A percentile compares a stretch with the other conserved stretches of the same genome.
Evolutionary conservation across 2,329 filamentous ascomycete genomes (phyloP).

Genomic region (Calonectria hawksworthii): DNA sequence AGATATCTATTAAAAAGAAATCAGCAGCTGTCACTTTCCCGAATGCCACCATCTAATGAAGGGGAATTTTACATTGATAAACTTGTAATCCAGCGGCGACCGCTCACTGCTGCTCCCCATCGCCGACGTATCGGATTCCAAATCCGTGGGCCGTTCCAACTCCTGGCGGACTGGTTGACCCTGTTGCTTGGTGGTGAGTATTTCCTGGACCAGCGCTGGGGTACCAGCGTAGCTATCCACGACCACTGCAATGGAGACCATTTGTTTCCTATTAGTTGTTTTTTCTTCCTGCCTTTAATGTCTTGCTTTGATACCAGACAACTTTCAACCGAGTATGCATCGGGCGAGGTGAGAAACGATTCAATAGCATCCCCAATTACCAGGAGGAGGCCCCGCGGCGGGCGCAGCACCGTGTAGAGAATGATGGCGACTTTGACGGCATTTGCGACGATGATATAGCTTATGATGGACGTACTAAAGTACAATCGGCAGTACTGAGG

Average conservation of each 20-base stretch:
- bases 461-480: slow-evolving; percentile 8
- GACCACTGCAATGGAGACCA: not conserved
- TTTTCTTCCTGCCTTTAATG: not conserved
- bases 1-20: not conserved
- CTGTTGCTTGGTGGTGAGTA: not conserved
- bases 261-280: not conserved
- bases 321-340: slow-evolving; percentile 10
- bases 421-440: slow-evolving; percentile 15
- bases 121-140: not conserved
- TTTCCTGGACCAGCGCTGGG: not conserved
- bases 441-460: slow-evolving; percentile 13
- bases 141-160: not conserved
- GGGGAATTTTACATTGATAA: slow-evolving; percentile 2
- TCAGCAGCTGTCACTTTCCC: not conserved
- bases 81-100: slow-evolving; percentile 19
- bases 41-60: not conserved
- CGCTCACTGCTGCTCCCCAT: slow-evolving; percentile 19
- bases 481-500: slow-evolving; percentile 12
- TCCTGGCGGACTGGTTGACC: not conserved
- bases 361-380: slow-evolving; percentile 28
- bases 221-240: not conserved
- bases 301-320: slow-evolving; percentile 12
- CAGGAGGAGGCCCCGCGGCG: slow-evolving; percentile 17
- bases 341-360: slow-evolving; percentile 11
- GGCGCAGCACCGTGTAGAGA: slow-evolving; percentile 1